phyloP scores from a whole-genome alignment of 495 filamentous ascomycete genomes.

The Tuber microsphaerosporum region DNA sequence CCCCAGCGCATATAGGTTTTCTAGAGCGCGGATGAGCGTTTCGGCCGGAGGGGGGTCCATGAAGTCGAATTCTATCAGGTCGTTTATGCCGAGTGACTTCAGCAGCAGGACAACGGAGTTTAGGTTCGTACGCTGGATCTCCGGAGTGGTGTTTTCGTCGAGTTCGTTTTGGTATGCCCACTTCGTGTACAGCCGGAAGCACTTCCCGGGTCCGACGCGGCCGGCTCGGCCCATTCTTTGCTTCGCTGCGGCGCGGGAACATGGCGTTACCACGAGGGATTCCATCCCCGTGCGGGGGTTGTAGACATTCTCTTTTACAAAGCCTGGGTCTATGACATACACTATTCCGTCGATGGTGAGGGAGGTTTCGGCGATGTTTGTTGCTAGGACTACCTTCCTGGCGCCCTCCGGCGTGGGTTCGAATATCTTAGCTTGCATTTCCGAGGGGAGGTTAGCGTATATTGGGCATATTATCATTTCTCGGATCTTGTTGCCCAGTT shows the following conservation, averaged over 20 bases:
- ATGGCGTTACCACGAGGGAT: constrained; percentile 79
- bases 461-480: constrained; percentile 84
- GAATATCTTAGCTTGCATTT: constrained; percentile 81
- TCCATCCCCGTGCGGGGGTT: constrained; percentile 90
- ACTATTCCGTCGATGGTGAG: constrained; percentile 86
- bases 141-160: constrained; percentile 84
- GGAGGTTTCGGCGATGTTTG: constrained; percentile 85
- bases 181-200: constrained; percentile 90
- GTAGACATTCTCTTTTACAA: constrained; percentile 93
- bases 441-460: constrained; percentile 80
- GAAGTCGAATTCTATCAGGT: constrained; percentile 91
- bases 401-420: constrained; percentile 75
- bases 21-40: constrained; percentile 80
- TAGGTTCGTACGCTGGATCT: constrained; percentile 88
- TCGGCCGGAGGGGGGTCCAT: constrained; percentile 91
- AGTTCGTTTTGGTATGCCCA: constrained; percentile 92
- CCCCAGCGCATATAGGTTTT: constrained; percentile 85
- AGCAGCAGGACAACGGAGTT: constrained; percentile 76
- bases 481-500: constrained; percentile 72
- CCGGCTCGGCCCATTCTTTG: constrained; percentile 88
- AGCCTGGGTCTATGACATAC: constrained; percentile 85
- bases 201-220: constrained; percentile 87
- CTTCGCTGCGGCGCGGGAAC: constrained; percentile 88
- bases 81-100: constrained; percentile 87
- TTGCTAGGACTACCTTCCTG: constrained; percentile 79